Percentiles rank a stretch among this genome's conserved stretches.
Evolutionary conservation across 2,329 filamentous ascomycete species (phyloP).

Genomic region (Trichophyton equinum): DNA sequence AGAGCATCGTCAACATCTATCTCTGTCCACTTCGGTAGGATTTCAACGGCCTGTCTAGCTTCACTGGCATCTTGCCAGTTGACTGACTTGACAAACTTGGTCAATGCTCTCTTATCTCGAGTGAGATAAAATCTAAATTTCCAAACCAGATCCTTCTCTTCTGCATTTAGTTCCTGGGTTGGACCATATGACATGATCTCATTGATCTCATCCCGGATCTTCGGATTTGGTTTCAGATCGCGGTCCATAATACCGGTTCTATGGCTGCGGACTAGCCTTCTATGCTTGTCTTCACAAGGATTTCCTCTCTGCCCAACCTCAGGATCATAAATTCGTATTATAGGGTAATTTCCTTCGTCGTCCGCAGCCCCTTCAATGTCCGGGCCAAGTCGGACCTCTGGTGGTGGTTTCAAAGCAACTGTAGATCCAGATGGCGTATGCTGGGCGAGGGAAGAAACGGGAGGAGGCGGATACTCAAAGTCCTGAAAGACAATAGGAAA

Average conservation of each 20-base stretch:
- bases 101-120: constrained; percentile 79
- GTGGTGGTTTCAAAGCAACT: constrained; percentile 62
- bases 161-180: constrained; percentile 71
- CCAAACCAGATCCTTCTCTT: constrained; percentile 95
- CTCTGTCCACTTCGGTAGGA: constrained; percentile 86
- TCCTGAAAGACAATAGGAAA: constrained; percentile 93
- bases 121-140: constrained; percentile 93
- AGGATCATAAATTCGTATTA: constrained; percentile 84
- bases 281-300: constrained; percentile 88
- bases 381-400: constrained; percentile 79
- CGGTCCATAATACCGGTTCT: constrained; percentile 89
- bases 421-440: constrained; percentile 52
- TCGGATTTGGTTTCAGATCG: constrained; percentile 90
- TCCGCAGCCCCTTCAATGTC: constrained; percentile 62
- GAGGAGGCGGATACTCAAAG: constrained; percentile 77
- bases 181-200: constrained; percentile 84
- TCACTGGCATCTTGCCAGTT: constrained; percentile 83
- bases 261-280: constrained; percentile 79
- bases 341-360: constrained; percentile 38
- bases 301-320: constrained; percentile 84
- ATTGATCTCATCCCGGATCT: constrained; percentile 88
- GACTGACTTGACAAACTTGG: constrained; percentile 96
- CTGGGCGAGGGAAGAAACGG: constrained; percentile 62
- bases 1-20: constrained; percentile 95
- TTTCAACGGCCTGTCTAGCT: constrained; percentile 75